Evolutionary conservation across 495 filamentous ascomycete genomes (phyloP).

Genomic region (Tuber borchii): DNA sequence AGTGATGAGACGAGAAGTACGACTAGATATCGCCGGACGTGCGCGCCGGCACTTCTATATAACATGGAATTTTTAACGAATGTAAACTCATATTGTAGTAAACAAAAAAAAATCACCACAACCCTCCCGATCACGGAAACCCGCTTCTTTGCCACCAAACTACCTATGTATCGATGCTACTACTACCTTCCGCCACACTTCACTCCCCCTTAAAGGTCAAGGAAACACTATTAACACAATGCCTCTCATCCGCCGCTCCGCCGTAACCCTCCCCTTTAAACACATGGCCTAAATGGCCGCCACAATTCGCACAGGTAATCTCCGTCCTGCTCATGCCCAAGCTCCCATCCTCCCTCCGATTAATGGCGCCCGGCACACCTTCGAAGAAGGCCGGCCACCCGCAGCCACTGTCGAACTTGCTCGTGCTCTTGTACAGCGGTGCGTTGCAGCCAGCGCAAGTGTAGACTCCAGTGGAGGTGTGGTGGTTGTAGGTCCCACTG

Average conservation of each 20-base stretch:
- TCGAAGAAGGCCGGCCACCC: constrained; percentile 98
- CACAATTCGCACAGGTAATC: constrained; percentile 89
- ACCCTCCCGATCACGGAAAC: neutral
- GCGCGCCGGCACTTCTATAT: neutral
- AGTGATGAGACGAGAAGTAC: neutral
- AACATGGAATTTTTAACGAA: neutral
- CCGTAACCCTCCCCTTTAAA: constrained; percentile 91
- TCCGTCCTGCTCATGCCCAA: constrained; percentile 84
- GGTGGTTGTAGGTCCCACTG: constrained; percentile 79
- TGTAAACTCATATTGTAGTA: neutral
- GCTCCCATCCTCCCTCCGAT: constrained; percentile 63
- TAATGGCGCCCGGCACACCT: constrained; percentile 81
- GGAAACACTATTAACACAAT: constrained; percentile 94
- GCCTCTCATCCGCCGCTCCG: constrained; percentile 89
- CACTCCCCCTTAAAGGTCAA: constrained; percentile 67
- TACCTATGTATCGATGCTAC: neutral
- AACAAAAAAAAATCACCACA: neutral
- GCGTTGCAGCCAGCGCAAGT: constrained; percentile 77
- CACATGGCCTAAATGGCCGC: constrained; percentile 92
- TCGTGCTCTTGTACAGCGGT: constrained; percentile 78
- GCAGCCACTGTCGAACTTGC: constrained; percentile 94
- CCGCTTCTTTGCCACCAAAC: neutral
- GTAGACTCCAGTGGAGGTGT: constrained; percentile 70
- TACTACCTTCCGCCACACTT: neutral
- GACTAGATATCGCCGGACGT: neutral